phyloP scores from a whole-genome alignment of 2,329 filamentous ascomycete species.

The Pseudopyrenochaeta lycopersici region DNA sequence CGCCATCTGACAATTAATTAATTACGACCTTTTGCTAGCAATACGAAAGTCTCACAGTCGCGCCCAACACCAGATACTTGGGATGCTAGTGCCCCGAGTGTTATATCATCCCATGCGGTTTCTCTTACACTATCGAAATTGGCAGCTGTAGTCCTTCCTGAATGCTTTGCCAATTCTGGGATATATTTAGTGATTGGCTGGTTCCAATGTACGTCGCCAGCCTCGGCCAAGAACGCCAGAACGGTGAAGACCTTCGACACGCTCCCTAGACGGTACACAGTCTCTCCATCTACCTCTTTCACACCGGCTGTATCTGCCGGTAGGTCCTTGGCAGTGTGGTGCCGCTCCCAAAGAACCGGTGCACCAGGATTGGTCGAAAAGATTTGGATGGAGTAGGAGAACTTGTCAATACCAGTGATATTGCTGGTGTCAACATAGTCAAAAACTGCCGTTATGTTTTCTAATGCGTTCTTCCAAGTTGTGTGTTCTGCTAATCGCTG shows the following conservation, averaged over 20 bases:
- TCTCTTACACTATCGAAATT: conserved; percentile 30
- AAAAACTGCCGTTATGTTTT: conserved; percentile 27
- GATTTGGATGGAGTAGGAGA: conserved; percentile 35
- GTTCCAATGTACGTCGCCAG: conserved; percentile 48
- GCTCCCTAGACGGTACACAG: conserved; percentile 56
- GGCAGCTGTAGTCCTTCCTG: conserved; percentile 8
- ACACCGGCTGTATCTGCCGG: conserved; percentile 25
- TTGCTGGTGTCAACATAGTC: conserved; percentile 28
- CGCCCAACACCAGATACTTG: conserved; percentile 46
- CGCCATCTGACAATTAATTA: conserved; percentile 50
- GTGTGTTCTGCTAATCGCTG: conserved; percentile 25
- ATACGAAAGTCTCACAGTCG: conserved; percentile 32
- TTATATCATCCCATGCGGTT: conserved; percentile 46
- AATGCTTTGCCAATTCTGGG: conserved; percentile 32
- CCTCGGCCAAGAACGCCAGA: conserved; percentile 48
- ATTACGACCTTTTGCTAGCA: conserved; percentile 31
- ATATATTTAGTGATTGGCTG: conserved; percentile 37
- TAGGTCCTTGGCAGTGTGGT: conserved; percentile 27
- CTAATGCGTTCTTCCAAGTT: conserved; percentile 28
- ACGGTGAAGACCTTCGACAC: conserved; percentile 53
- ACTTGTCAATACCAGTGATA: conserved; percentile 21
- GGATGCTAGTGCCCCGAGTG: conserved; percentile 42
- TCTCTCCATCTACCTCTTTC: conserved; percentile 44
- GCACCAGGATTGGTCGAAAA: conserved; percentile 31
- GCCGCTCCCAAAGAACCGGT: conserved; percentile 27